Base-by-base conservation (phyloP, 2,329 filamentous ascomycete species). In the Ampelomyces quisqualis region DNA sequence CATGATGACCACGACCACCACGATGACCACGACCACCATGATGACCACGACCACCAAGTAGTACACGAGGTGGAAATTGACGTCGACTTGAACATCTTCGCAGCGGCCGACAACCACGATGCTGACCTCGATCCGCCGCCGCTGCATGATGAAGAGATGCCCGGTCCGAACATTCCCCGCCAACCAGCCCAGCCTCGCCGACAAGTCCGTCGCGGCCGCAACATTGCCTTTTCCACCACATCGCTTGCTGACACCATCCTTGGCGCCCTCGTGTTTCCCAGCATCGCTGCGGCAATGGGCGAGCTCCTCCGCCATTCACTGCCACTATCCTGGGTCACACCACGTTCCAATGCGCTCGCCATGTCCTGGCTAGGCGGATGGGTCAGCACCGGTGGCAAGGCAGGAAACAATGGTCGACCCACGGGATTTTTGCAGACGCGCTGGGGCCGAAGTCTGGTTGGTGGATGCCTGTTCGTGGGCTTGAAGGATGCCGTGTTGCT, bases 381-480 rank as follows among this genome's bases (percentile, higher is more conserved):
- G 56, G 31, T 50, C 11, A 40, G 43, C 10, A 38, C 43, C 9
- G 32, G 51, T 17, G 39, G 56, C 3, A 44, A 24, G 11, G 34
- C 28, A 0, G 51, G 52, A 8, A 37, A n/a, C 9, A 45, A 21
- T 7, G 47, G 64, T 20, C 64, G 73, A 23, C 73, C 78, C 3
- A 79, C 80, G 0, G 84, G 86, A 0, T 73, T 97, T 18, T 67
- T 98, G 21, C 87, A 93, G 60, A 81, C 86, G 54, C 82, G 84
- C 43, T 97, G 93, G 89, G 93, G 90, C 1, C 78, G 93, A 40
- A 96, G 88, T 58, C 74, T 98, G 2, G 78, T 93, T 1, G 93
- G 93, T 1, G 93, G 93, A 0, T 93, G 88, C 62, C 70, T 95
- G 14, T 95, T 91, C 58, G 84, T 97, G 11, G 83, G 95, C 7